Evolutionary conservation across 495 filamentous ascomycete species (phyloP), one percentile per base, ranked within the genome.

Genomic region (Tuber borchii): DNA sequence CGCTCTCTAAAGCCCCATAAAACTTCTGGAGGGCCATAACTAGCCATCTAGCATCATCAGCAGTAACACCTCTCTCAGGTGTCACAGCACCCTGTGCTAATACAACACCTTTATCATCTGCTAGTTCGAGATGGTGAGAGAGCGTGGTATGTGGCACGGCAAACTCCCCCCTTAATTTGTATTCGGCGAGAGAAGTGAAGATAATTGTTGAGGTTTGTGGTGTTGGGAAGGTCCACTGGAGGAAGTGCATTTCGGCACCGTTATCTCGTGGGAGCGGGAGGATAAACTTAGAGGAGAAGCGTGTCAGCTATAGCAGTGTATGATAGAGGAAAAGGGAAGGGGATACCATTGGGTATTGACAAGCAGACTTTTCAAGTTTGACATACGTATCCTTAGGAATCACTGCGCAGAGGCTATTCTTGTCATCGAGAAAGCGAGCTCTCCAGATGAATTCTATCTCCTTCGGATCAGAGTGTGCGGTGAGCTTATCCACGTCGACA

Each of bases 21-120:
- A 98, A 99, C 84, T 93, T 91, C 88, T 98, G 95, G 86, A 99
- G 84, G 70, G 93, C 93, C 88, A 97, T 92, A n/a, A 96, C 87
- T 80, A 99, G 83, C 93, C 92, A 97, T 83, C 88, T 89, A 40
- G 91, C 93, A 82, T 98, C 91, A 22, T 93, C 86, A 2, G 92
- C 90, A 26, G 86, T 90, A 20, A 97, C 89, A 2, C 95, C 95
- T 14, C 90, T 83, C 3, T 92, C 91, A 71, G 91, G 90, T 77
- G 92, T 86, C 44, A 99, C 91, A 75, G 86, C 85, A 1, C 95
- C 95, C 78, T 93, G 90, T 87, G 97, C 88, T 69, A 99, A 85
- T 43, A 97, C 93, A 69, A 97, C 79, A 10, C 89, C 92, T 79
- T 93, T 92, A 3, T 87, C 85, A 74, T 87, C 87, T 17, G 88